Evolutionary conservation across 2,329 filamentous ascomycete genomes (phyloP).

Genomic region (Calonectria montana): DNA sequence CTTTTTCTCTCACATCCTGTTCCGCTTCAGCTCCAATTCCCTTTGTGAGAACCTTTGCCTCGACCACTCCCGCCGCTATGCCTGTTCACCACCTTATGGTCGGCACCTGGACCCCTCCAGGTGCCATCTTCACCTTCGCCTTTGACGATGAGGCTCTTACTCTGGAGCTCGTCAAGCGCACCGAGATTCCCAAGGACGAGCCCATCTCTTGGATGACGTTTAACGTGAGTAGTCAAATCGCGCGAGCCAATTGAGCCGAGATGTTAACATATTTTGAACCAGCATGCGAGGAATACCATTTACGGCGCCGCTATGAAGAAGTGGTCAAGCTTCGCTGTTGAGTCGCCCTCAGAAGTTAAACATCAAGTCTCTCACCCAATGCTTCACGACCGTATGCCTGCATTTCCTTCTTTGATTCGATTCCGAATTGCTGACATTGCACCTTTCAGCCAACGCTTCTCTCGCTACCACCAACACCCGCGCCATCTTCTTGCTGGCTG

Average conservation of each 20-base stretch:
- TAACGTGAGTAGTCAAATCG: slow-evolving; percentile 67
- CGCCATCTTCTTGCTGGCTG: slow-evolving; percentile 88
- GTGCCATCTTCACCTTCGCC: slow-evolving; percentile 88
- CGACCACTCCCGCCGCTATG: slow-evolving; percentile 62
- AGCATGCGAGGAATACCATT: slow-evolving; percentile 86
- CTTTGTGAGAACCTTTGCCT: slow-evolving; percentile 24
- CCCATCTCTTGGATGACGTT: slow-evolving; percentile 96
- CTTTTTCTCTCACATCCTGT: background rate
- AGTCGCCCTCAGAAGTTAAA: slow-evolving; percentile 79
- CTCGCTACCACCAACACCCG: slow-evolving; percentile 81
- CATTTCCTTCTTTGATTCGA: background rate
- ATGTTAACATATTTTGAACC: slow-evolving; percentile 11
- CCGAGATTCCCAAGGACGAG: slow-evolving; percentile 83
- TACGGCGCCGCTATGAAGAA: slow-evolving; percentile 95
- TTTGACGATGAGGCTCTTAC: slow-evolving; percentile 87
- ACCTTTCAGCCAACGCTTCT: slow-evolving; percentile 70
- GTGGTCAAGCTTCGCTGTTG: slow-evolving; percentile 85
- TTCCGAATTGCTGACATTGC: slow-evolving; percentile 16
- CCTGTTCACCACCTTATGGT: slow-evolving; percentile 89
- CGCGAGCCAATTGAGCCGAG: background rate
- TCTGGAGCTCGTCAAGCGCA: slow-evolving; percentile 81
- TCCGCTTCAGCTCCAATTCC: background rate
- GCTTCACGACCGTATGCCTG: slow-evolving; percentile 76
- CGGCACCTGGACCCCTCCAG: slow-evolving; percentile 90
- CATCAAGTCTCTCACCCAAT: slow-evolving; percentile 82